Conservation (phyloP, 495 filamentous ascomycete genomes). For the Tuber melanosporum region DNA sequence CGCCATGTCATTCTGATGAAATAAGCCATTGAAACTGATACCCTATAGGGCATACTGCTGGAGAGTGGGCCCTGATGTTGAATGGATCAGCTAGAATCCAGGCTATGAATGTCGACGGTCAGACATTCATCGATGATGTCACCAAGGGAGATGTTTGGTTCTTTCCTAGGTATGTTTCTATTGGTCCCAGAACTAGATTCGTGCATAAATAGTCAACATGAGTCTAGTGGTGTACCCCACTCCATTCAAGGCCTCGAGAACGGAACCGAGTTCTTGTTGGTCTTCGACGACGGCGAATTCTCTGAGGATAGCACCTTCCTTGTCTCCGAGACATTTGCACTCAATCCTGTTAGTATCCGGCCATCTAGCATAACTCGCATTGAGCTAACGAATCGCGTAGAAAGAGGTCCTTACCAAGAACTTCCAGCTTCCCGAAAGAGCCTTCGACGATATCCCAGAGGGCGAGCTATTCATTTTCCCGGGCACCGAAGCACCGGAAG, state of each 20-base stretch:
- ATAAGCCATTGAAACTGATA: conserved; percentile 4
- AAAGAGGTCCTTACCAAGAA: conserved; percentile 60
- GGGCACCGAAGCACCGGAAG: conserved; percentile 54
- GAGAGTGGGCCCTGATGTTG: conserved; percentile 60
- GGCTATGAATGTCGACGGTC: conserved; percentile 57
- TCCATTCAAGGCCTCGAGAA: conserved; percentile 59
- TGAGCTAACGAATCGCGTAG: conserved; percentile 12
- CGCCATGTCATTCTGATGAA: neutral
- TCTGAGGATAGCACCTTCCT: conserved; percentile 65
- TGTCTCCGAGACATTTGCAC: conserved; percentile 57
- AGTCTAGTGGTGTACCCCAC: conserved; percentile 55
- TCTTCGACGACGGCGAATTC: conserved; percentile 66
- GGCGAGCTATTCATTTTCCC: conserved; percentile 65
- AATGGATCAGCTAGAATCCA: conserved; percentile 59
- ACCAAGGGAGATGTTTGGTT: conserved; percentile 65
- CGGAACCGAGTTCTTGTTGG: conserved; percentile 62
- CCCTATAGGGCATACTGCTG: conserved; percentile 53
- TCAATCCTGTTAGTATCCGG: conserved; percentile 47
- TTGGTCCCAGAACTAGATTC: no score
- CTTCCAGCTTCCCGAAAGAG: conserved; percentile 51
- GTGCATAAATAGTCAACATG: neutral
- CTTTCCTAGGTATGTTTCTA: conserved; percentile 47
- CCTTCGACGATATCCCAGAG: conserved; percentile 55
- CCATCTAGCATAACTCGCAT: conserved; percentile 6
- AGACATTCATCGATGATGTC: conserved; percentile 61